Base-by-base conservation (phyloP, 768 basidiomycete genomes). In the Boletus speciosus region DNA sequence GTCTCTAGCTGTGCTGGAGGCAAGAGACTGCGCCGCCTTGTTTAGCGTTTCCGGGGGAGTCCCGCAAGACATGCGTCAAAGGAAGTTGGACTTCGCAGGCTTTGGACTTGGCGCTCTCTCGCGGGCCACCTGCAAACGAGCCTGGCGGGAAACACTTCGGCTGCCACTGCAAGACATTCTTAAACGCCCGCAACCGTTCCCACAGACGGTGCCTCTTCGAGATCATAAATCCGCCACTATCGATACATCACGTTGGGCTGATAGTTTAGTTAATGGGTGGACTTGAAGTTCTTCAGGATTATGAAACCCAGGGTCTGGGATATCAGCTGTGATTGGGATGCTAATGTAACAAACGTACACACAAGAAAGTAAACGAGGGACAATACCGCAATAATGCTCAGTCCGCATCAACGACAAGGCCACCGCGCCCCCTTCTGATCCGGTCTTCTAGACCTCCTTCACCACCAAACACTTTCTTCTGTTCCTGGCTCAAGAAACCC, bases 391-490 rank as follows among this genome's bases (percentile, higher is more conserved):
- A 47, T 43, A 19, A 15, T 42, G 49, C 36, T 69, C 55, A 70
- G 39, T 70, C 70, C 12, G 56, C 78, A 57, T 85, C 85, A 49
- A 80, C 78, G 34, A 90, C 84, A 70, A 93, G 70, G 6, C 83
- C 86, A 27, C 84, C 84, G 35, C 85, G 76, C 39, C 88, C 87
- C 61, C 92, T 77, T 64, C 73, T 78, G 44, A 93, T 84, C 54
- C 90, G 76, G 37, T 93, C 90, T 67, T 90, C 91, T 29, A 93
- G 71, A 15, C 86, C 88, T 38, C 89, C 88, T 8, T 74, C 69
- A 25, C 88, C 90, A 43, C 90, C 85, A 70, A 91, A 91, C 9
- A 93, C 88, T 60, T 81, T 85, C 77, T 89, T 92, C 76, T 87
- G 84, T 66, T 95, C 93, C 21, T 85, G 77, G 51, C 82, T 86